phyloP scores from a whole-genome alignment of 2,329 filamentous ascomycete species.

The Fusarium pilosicola region DNA sequence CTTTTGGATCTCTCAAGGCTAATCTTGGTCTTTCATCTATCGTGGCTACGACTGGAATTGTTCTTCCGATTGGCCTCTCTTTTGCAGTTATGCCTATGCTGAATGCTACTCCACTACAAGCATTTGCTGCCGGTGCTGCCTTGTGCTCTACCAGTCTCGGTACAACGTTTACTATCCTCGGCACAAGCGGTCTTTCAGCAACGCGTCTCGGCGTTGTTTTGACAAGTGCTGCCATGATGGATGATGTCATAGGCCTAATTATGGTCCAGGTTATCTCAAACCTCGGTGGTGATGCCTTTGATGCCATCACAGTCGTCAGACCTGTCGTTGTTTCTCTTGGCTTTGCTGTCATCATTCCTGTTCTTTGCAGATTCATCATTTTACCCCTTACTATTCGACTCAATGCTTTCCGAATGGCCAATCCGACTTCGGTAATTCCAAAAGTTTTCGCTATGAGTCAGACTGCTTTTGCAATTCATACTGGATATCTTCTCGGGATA shows the following conservation, averaged over 20 bases:
- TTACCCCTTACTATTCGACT: conserved; percentile 53
- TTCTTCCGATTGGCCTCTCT: conserved; percentile 71
- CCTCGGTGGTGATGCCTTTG: conserved; percentile 55
- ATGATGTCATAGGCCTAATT: conserved; percentile 80
- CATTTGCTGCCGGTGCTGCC: conserved; percentile 78
- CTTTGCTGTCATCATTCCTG: conserved; percentile 60
- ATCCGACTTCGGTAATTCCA: conserved; percentile 35
- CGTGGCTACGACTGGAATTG: conserved; percentile 74
- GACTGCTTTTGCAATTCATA: conserved; percentile 59
- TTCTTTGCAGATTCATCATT: conserved; percentile 57
- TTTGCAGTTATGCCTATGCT: conserved; percentile 66
- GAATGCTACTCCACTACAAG: conserved; percentile 65
- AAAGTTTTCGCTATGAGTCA: conserved; percentile 44
- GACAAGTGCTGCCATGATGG: conserved; percentile 80
- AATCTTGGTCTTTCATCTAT: conserved; percentile 68
- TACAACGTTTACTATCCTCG: conserved; percentile 69
- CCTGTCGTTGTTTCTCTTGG: conserved; percentile 60
- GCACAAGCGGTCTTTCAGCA: conserved; percentile 53
- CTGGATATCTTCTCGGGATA: conserved; percentile 58
- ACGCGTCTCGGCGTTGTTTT: conserved; percentile 70
- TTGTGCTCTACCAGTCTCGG: conserved; percentile 80
- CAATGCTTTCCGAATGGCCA: conserved; percentile 45
- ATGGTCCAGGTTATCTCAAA: conserved; percentile 81
- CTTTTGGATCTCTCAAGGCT: conserved; percentile 57
- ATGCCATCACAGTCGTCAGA: conserved; percentile 54